Evolutionary conservation across 495 filamentous ascomycete genomes (phyloP).

Genomic region (Aspergillus mulundensis): DNA sequence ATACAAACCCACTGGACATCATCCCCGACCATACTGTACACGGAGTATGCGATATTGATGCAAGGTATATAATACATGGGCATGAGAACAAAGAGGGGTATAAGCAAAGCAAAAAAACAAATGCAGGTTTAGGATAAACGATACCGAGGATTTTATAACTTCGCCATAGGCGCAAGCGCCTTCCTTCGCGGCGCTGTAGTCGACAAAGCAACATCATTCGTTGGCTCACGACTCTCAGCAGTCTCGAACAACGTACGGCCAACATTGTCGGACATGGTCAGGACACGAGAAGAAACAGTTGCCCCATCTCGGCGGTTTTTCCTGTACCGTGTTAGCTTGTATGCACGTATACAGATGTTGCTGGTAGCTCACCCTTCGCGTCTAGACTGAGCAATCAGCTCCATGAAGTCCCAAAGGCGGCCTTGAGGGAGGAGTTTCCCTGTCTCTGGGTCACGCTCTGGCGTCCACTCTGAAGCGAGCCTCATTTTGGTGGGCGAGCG

Average conservation of each 20-base stretch:
- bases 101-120: conserved; percentile 1
- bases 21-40: no score
- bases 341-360: background rate
- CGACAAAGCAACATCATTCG: conserved; percentile 29
- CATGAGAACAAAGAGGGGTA: conserved; percentile 6
- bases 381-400: conserved; percentile 74
- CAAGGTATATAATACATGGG: background rate
- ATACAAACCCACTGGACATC: no score
- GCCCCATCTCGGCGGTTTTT: conserved; percentile 92
- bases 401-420: conserved; percentile 82
- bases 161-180: conserved; percentile 32
- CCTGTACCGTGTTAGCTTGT: conserved; percentile 18
- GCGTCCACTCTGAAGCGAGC: conserved; percentile 75
- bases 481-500: conserved; percentile 56
- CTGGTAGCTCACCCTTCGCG: conserved; percentile 64
- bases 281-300: conserved; percentile 79
- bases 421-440: conserved; percentile 65
- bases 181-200: conserved; percentile 37
- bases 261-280: conserved; percentile 64
- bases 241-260: conserved; percentile 47
- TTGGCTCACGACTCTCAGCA: conserved; percentile 28
- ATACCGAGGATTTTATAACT: conserved; percentile 22
- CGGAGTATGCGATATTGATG: no score
- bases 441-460: conserved; percentile 55
- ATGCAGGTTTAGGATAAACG: background rate